A percentile compares a stretch with the other conserved stretches of the same genome.
These are phyloP conservation scores for Peronospora destructor DNA, from an alignment of 352 stramenopile species.

Conservation along the genomic window DNA sequence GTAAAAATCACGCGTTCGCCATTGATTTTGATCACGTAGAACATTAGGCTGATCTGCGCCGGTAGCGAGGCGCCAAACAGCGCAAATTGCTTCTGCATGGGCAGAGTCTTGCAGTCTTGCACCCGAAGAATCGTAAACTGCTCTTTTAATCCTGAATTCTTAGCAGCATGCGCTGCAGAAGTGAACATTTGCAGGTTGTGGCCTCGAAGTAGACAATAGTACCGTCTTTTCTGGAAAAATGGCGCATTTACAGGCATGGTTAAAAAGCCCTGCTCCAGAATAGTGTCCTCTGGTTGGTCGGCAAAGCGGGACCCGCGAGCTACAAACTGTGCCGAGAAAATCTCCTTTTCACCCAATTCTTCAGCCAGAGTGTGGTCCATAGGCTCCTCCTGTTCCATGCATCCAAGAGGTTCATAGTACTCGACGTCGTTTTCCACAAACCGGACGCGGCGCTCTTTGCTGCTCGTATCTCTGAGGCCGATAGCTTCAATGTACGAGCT, in stretches of 20 bases:
- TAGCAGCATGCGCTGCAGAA: conserved; percentile 44
- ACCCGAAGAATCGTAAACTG: conserved; percentile 50
- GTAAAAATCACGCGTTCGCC: conserved; percentile 55
- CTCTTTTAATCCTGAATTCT: conserved; percentile 37
- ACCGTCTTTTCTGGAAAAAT: conserved; percentile 56
- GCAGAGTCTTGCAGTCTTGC: conserved; percentile 49
- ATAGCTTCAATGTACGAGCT: conserved; percentile 48
- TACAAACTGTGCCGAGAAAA: conserved; percentile 41
- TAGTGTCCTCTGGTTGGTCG: conserved; percentile 46
- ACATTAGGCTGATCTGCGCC: conserved; percentile 43
- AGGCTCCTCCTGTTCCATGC: conserved; percentile 45
- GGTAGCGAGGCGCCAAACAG: conserved; percentile 52
- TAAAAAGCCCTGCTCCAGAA: conserved; percentile 63
- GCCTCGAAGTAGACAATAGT: conserved; percentile 59
- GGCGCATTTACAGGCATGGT: conserved; percentile 40
- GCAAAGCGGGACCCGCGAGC: conserved; percentile 42
- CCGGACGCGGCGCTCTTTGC: conserved; percentile 37
- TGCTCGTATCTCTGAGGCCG: conserved; percentile 31
- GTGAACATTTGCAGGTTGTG: conserved; percentile 41
- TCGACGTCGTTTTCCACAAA: conserved; percentile 34
- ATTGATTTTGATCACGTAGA: conserved; percentile 63
- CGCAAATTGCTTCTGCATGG: conserved; percentile 54
- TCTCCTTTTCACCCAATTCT: conserved; percentile 51
- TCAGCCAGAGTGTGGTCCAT: conserved; percentile 47
- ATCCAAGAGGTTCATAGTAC: conserved; percentile 34